Base-by-base conservation (phyloP, 1,139 yeast species). In the Geotrichum carabidarum region DNA sequence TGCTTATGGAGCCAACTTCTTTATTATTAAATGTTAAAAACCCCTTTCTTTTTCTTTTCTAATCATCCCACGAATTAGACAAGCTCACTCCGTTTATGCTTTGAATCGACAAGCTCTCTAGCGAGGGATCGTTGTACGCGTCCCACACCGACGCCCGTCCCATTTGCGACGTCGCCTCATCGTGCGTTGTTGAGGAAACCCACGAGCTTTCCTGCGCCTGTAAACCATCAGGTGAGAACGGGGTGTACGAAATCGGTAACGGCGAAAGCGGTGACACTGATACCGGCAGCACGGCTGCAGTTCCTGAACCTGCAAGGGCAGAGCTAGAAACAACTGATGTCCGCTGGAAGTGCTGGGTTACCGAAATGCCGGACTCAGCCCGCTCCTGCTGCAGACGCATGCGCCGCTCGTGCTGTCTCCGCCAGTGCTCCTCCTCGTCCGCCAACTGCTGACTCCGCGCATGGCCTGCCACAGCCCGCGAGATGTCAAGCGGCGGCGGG, bases 51-150 rank as follows among this genome's bases (percentile, higher is more conserved):
- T 11, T 37, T 12, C 40, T 4, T 6, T 14, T 37, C 36, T 38
- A 47, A 22, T 47, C 50, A 37, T 50, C 38, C 52, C 53, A 50
- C 1, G 48, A 50, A 12, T 44, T 17, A 6, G 44, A 44, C 12
- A 44, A 37, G 18, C 49, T 40, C 11, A 55, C 51, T 3, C 58
- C 58, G 17, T 55, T 45, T 12, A 55, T 51, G 8, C 48, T 48
- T 38, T 55, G 58, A 22, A 55, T 48, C 4, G 41, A 51, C 12
- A 51, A 32, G 15, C 55, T 53, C n/a, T 55, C 55, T 22, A 55
- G 37, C 3, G 52, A 55, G 8, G 55, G 55, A 35, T 51, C 58
- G 17, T 55, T 50, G 30, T 44, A 55, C 9, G 55, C 43, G 35
- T 55, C 55, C 55, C 58, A 55, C 44, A 44, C 30, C 2, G 48